A percentile compares a stretch with the other conserved stretches of the same genome.
These are phyloP conservation scores for Dillenia turbinata DNA, from an alignment of 164 flowering plant genomes.

Conservation along the genomic window DNA sequence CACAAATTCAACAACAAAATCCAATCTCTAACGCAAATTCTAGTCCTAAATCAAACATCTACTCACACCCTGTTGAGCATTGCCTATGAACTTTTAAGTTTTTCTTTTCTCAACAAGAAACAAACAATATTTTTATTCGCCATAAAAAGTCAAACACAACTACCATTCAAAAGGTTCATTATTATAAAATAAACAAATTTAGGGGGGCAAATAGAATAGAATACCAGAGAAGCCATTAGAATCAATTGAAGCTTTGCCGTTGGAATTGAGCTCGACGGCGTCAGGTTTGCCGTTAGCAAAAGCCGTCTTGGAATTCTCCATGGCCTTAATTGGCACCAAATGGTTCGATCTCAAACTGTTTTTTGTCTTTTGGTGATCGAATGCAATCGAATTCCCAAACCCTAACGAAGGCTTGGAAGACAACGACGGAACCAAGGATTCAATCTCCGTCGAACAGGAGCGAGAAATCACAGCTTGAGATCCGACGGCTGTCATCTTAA, in stretches of 20 bases:
- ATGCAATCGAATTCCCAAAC: slow-evolving; percentile 8
- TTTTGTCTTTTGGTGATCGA: background rate
- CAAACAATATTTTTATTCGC: background rate
- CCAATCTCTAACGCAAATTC: background rate
- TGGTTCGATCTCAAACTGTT: slow-evolving; percentile 9
- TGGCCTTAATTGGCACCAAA: slow-evolving; percentile 24
- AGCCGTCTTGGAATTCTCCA: slow-evolving; percentile 18
- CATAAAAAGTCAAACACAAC: background rate
- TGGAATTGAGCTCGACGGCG: background rate
- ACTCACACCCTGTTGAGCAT: too few species aligned
- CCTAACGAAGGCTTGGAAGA: slow-evolving; percentile 9
- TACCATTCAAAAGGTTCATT: background rate
- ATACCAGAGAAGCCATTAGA: slow-evolving; percentile 14
- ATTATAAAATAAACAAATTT: background rate
- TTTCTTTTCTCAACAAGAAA: background rate
- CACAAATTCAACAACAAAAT: too few species aligned
- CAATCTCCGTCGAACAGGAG: background rate
- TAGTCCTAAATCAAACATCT: background rate
- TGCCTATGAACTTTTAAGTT: too few species aligned
- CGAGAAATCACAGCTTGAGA: background rate
- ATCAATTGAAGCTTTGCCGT: slow-evolving; percentile 7
- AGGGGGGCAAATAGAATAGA: slow-evolving; percentile 3
- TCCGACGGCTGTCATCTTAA: too few species aligned
- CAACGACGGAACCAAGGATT: background rate
- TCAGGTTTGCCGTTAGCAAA: slow-evolving; percentile 11